phyloP scores from a whole-genome alignment of 495 filamentous ascomycete species.

The Penicillium macrosclerotiorum region DNA sequence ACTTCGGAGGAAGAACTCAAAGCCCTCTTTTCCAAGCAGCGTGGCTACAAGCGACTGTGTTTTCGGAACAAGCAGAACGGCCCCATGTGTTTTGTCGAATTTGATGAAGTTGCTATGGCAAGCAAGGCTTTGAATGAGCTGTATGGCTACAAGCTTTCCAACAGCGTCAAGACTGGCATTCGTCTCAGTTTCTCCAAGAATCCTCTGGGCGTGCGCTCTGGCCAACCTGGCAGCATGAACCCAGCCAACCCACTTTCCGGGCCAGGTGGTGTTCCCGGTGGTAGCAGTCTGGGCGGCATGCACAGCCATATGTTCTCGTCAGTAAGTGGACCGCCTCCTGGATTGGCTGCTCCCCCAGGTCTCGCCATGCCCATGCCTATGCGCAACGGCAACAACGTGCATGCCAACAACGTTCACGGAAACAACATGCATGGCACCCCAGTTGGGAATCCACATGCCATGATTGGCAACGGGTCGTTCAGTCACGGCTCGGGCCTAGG shows the following conservation, averaged over 20 bases:
- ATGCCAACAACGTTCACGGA: slow-evolving; percentile 6
- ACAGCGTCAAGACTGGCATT: slow-evolving; percentile 94
- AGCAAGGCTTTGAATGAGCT: slow-evolving; percentile 91
- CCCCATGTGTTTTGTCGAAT: slow-evolving; percentile 99
- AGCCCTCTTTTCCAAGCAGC: slow-evolving; percentile 88
- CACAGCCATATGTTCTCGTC: slow-evolving; percentile 63
- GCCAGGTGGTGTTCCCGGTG: slow-evolving; percentile 44
- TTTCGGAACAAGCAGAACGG: slow-evolving; percentile 98
- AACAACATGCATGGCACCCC: no score
- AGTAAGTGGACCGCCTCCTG: slow-evolving; percentile 73
- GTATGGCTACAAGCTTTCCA: slow-evolving; percentile 84
- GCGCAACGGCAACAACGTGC: slow-evolving; percentile 37
- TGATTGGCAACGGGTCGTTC: slow-evolving; percentile 39
- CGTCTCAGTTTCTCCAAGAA: slow-evolving; percentile 99
- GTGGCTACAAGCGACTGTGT: slow-evolving; percentile 93
- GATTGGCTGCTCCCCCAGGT: slow-evolving; percentile 67
- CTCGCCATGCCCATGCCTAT: slow-evolving; percentile 44
- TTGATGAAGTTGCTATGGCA: slow-evolving; percentile 90
- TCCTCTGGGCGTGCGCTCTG: slow-evolving; percentile 85
- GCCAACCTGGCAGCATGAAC: slow-evolving; percentile 59
- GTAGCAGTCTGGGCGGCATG: slow-evolving; percentile 54
- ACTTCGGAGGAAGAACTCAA: slow-evolving; percentile 97
- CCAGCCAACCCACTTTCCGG: slow-evolving; percentile 49
- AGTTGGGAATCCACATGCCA: slow-evolving; percentile 33
- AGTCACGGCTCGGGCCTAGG: slow-evolving; percentile 45